These are phyloP conservation scores for Nepenthes mirabilis DNA, from an alignment of 148 eudicot species.

Conservation along the genomic window DNA sequence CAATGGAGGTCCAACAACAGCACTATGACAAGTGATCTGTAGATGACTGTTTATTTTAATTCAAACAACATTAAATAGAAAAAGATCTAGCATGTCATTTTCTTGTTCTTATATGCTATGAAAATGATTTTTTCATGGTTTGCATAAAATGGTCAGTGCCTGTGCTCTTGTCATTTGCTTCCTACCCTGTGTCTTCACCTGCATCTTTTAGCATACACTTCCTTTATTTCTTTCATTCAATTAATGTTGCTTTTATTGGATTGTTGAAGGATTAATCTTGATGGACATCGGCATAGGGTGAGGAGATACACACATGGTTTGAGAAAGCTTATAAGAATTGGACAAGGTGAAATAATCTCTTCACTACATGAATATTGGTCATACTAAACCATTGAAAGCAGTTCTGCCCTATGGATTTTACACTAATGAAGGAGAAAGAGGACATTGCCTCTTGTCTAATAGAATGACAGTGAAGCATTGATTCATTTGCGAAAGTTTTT, in stretches of 20 bases:
- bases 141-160: not conserved
- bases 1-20: too few species aligned
- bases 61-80: too few species aligned
- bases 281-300: slow-evolving; percentile 78
- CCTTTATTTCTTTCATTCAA: slow-evolving; percentile 1
- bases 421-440: too few species aligned
- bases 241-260: slow-evolving; percentile 8
- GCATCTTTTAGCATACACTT: not conserved
- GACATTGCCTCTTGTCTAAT: too few species aligned
- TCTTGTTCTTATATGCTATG: not conserved
- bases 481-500: too few species aligned
- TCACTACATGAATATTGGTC: too few species aligned
- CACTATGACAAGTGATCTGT: too few species aligned
- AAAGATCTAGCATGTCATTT: too few species aligned
- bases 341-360: slow-evolving; percentile 52
- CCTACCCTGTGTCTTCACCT: not conserved
- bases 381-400: too few species aligned
- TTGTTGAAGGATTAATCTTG: slow-evolving; percentile 71
- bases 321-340: slow-evolving; percentile 66
- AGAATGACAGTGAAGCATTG: too few species aligned
- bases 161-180: not conserved
- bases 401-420: too few species aligned
- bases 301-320: slow-evolving; percentile 77
- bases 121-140: not conserved
- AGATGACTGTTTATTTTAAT: too few species aligned